phyloP scores from a whole-genome alignment of 352 stramenopile species.

The Phytophthora sansomeana region DNA sequence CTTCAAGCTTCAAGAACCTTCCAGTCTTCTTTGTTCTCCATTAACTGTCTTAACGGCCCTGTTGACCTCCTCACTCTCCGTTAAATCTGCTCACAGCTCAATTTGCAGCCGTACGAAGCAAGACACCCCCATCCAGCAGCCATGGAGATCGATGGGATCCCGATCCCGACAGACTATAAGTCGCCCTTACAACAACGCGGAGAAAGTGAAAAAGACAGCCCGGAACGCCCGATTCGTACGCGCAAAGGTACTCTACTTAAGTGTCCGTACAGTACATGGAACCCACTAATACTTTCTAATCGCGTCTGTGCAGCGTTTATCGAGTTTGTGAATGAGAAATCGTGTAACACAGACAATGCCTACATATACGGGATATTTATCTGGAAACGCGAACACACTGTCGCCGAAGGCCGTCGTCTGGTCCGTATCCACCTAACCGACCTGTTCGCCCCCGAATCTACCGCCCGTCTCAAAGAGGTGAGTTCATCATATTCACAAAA shows the following conservation, averaged over 20 bases:
- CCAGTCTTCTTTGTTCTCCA: too few relatives aligned
- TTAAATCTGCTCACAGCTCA: background rate
- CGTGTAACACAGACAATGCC: background rate
- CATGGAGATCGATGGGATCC: slow-evolving; percentile 1
- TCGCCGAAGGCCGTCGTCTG: background rate
- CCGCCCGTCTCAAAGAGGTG: background rate
- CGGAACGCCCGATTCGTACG: too few relatives aligned
- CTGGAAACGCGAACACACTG: background rate
- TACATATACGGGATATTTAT: background rate
- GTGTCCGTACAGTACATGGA: too few relatives aligned
- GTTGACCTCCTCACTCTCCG: too few relatives aligned
- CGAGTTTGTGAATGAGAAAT: too few relatives aligned
- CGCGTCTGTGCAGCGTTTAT: too few relatives aligned
- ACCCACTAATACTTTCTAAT: too few relatives aligned
- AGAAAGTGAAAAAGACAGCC: too few relatives aligned
- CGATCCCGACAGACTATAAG: slow-evolving; percentile 2
- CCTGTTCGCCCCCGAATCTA: background rate
- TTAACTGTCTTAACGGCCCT: too few relatives aligned
- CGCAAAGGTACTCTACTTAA: too few relatives aligned
- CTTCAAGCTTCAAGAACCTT: too few relatives aligned
- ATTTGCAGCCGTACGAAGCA: background rate
- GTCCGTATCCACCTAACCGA: background rate
- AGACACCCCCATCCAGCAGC: background rate
- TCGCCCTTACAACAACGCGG: background rate
- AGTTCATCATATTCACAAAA: background rate